phyloP scores from a whole-genome alignment of 768 basidiomycete genomes.

The Xerocomellus dryophilus region DNA sequence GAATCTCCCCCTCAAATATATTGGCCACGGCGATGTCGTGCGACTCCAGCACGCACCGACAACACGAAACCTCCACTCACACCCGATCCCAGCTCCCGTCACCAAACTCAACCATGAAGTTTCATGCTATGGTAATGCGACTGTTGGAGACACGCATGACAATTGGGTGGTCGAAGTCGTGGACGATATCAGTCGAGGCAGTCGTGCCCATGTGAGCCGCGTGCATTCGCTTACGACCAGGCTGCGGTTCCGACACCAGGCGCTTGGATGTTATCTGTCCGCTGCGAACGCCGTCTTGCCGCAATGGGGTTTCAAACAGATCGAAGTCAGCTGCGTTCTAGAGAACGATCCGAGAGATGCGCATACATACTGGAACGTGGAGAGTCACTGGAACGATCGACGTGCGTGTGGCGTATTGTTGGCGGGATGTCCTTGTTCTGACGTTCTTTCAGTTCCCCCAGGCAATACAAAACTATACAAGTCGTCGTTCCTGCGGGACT shows the following conservation, averaged over 20 bases:
- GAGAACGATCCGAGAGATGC: constrained; percentile 76
- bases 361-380: constrained; percentile 98
- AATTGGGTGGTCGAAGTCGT: constrained; percentile 93
- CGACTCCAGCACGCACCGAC: constrained; percentile 83
- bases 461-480: constrained; percentile 81
- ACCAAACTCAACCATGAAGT: constrained; percentile 90
- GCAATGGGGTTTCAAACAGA: constrained; percentile 99
- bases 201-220: constrained; percentile 50
- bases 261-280: constrained; percentile 81
- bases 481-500: constrained; percentile 93
- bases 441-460: constrained; percentile 58
- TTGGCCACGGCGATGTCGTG: constrained; percentile 73
- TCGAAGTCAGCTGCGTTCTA: constrained; percentile 92
- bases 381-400: constrained; percentile 94
- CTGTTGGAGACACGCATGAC: constrained; percentile 85
- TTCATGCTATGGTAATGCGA: constrained; percentile 88
- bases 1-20: constrained; percentile 61
- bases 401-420: constrained; percentile 49
- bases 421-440: not conserved
- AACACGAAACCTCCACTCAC: constrained; percentile 89
- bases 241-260: constrained; percentile 75
- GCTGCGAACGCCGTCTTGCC: constrained; percentile 88
- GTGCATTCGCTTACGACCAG: constrained; percentile 93
- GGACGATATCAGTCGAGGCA: constrained; percentile 76
- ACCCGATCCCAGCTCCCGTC: constrained; percentile 81